phyloP scores from a whole-genome alignment of 2,329 filamentous ascomycete genomes.

The Apiospora arundinis region DNA sequence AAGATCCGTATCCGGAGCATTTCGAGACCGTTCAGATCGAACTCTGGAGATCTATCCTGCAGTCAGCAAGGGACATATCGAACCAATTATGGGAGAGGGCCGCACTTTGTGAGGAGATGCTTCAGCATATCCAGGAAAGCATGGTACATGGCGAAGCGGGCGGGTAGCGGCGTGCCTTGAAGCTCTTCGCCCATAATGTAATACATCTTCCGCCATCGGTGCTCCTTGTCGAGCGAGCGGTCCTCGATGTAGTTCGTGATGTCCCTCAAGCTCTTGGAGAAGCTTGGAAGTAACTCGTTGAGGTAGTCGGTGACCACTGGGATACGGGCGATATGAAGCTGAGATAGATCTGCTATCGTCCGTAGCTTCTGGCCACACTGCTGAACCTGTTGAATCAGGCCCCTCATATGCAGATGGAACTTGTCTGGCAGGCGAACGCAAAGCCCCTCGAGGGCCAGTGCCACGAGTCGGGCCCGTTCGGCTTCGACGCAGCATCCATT shows the following conservation, averaged over 20 bases:
- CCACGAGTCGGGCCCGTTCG: slow-evolving; percentile 56
- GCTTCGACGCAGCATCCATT: slow-evolving; percentile 62
- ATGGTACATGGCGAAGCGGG: slow-evolving; percentile 63
- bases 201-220: slow-evolving; percentile 66
- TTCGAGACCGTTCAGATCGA: slow-evolving; percentile 63
- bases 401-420: slow-evolving; percentile 54
- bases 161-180: slow-evolving; percentile 55
- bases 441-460: slow-evolving; percentile 55
- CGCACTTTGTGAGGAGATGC: slow-evolving; percentile 55
- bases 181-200: slow-evolving; percentile 60
- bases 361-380: slow-evolving; percentile 53
- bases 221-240: slow-evolving; percentile 51
- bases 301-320: slow-evolving; percentile 61
- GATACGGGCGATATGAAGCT: slow-evolving; percentile 56
- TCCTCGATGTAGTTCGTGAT: slow-evolving; percentile 60
- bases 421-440: slow-evolving; percentile 50
- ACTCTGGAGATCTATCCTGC: slow-evolving; percentile 53
- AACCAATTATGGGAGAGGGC: slow-evolving; percentile 24
- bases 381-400: slow-evolving; percentile 55
- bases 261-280: slow-evolving; percentile 58
- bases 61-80: slow-evolving; percentile 27
- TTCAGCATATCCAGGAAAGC: slow-evolving; percentile 57
- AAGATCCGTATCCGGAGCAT: slow-evolving; percentile 54
- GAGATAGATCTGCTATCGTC: slow-evolving; percentile 60
- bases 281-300: slow-evolving; percentile 61